These are phyloP conservation scores for Protea cynaroides DNA, from an alignment of 164 flowering plant genomes.

Conservation along the genomic window DNA sequence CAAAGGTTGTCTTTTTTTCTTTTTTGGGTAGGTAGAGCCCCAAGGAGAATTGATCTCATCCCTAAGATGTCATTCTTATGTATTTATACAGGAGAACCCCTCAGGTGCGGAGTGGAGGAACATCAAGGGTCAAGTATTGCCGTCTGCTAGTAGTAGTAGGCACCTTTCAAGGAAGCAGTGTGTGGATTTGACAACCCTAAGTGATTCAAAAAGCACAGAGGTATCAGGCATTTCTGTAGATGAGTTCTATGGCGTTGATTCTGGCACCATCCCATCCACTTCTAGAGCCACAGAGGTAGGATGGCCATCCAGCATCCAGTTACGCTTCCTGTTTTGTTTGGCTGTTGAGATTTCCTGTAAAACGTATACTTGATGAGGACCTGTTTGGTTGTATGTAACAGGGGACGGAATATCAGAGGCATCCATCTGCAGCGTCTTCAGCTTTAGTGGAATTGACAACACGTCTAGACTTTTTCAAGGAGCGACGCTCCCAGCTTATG, in stretches of 20 bases:
- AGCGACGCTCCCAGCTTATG: slow-evolving; percentile 91
- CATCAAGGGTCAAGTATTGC: slow-evolving; percentile 45
- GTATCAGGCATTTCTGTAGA: slow-evolving; percentile 67
- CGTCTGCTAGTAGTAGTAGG: slow-evolving; percentile 46
- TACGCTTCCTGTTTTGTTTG: background rate
- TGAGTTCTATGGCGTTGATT: slow-evolving; percentile 63
- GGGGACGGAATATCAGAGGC: slow-evolving; percentile 56
- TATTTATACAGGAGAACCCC: slow-evolving; percentile 50
- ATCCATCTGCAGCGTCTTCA: slow-evolving; percentile 65
- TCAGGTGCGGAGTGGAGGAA: slow-evolving; percentile 59
- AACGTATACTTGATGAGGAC: background rate
- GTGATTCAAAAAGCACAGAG: slow-evolving; percentile 70
- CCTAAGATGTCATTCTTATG: background rate
- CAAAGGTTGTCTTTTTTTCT: no score
- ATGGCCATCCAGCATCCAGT: background rate
- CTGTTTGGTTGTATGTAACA: slow-evolving; percentile 15
- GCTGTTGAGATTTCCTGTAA: background rate
- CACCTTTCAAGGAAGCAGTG: slow-evolving; percentile 56
- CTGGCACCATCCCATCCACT: slow-evolving; percentile 55
- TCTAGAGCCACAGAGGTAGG: slow-evolving; percentile 61
- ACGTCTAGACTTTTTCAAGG: slow-evolving; percentile 97
- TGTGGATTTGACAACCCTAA: slow-evolving; percentile 44
- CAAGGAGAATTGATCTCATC: no score
- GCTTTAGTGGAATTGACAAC: slow-evolving; percentile 86
- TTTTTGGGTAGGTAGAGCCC: no score